A percentile compares a stretch with the other conserved stretches of the same genome.
Conservation (phyloP, 768 basidiomycete genomes). For the Mrakia blollopis region DNA sequence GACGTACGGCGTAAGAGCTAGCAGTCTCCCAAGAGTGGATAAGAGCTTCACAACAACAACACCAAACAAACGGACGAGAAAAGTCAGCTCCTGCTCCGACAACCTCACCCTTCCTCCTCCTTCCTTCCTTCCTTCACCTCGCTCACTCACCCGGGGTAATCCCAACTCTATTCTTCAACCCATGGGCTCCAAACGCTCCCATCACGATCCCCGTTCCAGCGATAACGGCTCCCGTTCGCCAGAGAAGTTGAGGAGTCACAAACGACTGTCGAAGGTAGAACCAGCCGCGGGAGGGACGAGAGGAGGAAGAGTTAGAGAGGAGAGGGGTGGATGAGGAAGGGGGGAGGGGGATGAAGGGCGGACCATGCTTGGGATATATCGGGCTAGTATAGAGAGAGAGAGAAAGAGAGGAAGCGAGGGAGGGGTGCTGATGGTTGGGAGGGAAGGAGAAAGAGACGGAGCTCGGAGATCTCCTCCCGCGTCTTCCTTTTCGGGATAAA, state of each 20-base stretch:
- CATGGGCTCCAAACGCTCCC: slow-evolving; percentile 30
- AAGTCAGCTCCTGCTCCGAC: not conserved
- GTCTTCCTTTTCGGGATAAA: too few relatives aligned
- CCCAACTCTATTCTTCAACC: slow-evolving; percentile 22
- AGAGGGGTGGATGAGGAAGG: not conserved
- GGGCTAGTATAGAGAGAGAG: too few relatives aligned
- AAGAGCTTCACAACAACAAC: not conserved
- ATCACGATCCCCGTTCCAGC: slow-evolving; percentile 24
- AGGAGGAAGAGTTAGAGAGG: not conserved
- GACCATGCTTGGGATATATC: not conserved
- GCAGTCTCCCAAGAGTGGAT: slow-evolving; percentile 30
- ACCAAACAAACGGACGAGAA: too few relatives aligned
- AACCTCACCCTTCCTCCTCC: not conserved
- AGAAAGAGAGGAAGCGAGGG: too few relatives aligned
- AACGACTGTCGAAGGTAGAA: not conserved
- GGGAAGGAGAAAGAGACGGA: not conserved
- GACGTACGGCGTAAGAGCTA: slow-evolving; percentile 6
- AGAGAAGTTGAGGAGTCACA: not conserved
- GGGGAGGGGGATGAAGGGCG: not conserved
- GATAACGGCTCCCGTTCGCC: not conserved
- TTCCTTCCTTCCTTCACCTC: not conserved
- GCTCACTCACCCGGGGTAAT: slow-evolving; percentile 10
- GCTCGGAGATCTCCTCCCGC: not conserved
- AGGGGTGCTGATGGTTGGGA: not conserved
- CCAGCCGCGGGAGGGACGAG: not conserved